Evolutionary conservation across 768 basidiomycete species (phyloP), one percentile per base, ranked within the genome.

Genomic region (Mycena venus): DNA sequence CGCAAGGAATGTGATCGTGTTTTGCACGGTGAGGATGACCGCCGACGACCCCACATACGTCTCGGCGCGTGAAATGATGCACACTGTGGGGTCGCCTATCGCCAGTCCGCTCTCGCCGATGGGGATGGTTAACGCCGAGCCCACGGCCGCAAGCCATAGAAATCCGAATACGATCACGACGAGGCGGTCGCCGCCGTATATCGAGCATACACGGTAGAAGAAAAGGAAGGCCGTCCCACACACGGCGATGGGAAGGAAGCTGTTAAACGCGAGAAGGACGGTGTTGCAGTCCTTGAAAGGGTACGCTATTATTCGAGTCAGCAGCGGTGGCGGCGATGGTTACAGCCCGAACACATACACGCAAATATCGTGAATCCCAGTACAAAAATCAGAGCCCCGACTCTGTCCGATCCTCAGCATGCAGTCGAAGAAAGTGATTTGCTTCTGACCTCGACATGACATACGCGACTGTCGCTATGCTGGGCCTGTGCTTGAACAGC

Each of bases 121-220:
- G 3, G 82, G 79, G 11, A 80, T 75, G 3, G 80, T 74, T 15
- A 84, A 29, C 25, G 81, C 71, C 2, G 75, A 73, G 10, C 74
- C 84, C 38, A 84, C 27, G 25, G 82, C 80, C 0, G 66, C 68
- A 14, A 84, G 75, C 84, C 83, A 85, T 21, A 84, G 77, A 10
- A 78, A 56, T 27, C 71, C 76, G 72, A 85, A 85, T 32, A 80
- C 74, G 2, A 62, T 63, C 21, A 79, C 62, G 34, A 83, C 42
- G 25, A 73, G 68, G 38, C 60, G 73, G 60, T 80, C 78, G 27
- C 77, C 60, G 53, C 75, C 68, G 65, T 74, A 84, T 15, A 84
- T 70, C 0, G 83, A 80, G 7, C 64, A 66, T 5, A 83, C 75
- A 1, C 83, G 82, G 64, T 80, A 76, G 70, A 81, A 77, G 71